Conservation (phyloP, 805 yeast genomes). For the Lipomyces sp. region DNA sequence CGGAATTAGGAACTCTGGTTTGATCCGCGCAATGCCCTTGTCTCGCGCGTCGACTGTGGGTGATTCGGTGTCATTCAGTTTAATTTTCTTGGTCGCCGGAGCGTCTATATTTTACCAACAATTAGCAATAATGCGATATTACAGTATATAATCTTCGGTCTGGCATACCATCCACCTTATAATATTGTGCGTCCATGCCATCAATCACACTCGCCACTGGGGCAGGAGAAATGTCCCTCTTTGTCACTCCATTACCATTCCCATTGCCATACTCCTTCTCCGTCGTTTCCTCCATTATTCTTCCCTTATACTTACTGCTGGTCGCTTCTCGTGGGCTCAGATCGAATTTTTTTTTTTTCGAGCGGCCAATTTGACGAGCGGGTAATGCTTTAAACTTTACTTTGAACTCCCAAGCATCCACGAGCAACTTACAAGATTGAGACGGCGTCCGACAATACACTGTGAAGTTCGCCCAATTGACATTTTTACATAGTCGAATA, state of each 20-base stretch:
- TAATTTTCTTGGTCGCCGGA: neutral
- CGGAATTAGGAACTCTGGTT: slow-evolving; percentile 57
- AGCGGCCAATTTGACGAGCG: neutral
- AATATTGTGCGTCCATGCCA: neutral
- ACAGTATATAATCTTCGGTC: too few relatives aligned
- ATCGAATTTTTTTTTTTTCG: neutral
- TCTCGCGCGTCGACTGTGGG: slow-evolving; percentile 33
- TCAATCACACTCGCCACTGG: neutral
- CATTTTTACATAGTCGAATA: neutral
- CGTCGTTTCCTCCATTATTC: neutral
- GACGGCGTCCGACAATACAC: neutral
- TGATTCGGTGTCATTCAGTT: slow-evolving; percentile 5
- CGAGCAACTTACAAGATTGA: neutral
- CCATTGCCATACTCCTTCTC: neutral
- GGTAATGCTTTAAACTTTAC: neutral
- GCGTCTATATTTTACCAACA: neutral
- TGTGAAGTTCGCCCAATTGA: neutral
- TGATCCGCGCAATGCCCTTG: slow-evolving; percentile 77
- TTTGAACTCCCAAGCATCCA: too few relatives aligned
- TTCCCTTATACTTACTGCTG: neutral
- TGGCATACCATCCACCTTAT: too few relatives aligned
- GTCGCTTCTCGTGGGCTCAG: neutral
- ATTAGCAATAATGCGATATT: neutral
- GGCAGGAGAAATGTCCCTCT: neutral
- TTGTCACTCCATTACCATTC: neutral